Base-by-base conservation (phyloP, 768 basidiomycete genomes). In the Tephrocybe sp. region DNA sequence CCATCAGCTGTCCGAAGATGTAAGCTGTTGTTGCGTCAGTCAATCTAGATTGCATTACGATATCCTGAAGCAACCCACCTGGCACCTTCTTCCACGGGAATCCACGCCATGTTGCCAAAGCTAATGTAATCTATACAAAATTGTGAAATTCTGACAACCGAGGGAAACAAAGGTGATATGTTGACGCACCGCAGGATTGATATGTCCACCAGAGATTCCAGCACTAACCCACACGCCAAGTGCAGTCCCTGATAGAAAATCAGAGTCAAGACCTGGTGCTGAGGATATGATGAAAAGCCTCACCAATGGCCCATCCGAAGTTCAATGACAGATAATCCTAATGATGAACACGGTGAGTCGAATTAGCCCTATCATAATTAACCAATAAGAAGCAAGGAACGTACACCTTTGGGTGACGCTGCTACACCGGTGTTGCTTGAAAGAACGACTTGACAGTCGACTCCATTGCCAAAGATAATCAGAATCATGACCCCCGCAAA, bases 41-140 rank as follows among this genome's bases (percentile, higher is more conserved):
- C 17, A 34, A 48, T 30, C n/a, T 14, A 8, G 35, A 44, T 43
- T 33, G 39, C 30, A 33, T 31, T 17, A 19, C 35, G n/a, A 6
- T 5, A 19, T 26, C 26, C 26, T 13, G 20, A 10, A 26, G 19
- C 8, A 8, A 40, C 66, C 39, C 50, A 71, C 58, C 68, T 1
- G 87, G 87, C 0, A 85, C 86, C 61, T 88, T 88, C 56, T 73
- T 76, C 80, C 83, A 83, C 1, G 85, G 84, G 65, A 88, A 88
- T 50, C 72, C 72, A 51, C 86, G 82, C 66, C 80, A 78, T n/a
- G 78, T 71, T 7, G 82, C 83, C 23, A 86, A 58, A 16, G 79
- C 75, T 45, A 88, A 66, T 12, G 86, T 88, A 22, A 87, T 73
- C 79, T 80, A 31, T 8, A 40, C n/a, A 52, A 39, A 4, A 17